Evolutionary conservation across 1,284 basidiomycete genomes (phyloP).

Genomic region (Cutaneotrichosporon curvatum): DNA sequence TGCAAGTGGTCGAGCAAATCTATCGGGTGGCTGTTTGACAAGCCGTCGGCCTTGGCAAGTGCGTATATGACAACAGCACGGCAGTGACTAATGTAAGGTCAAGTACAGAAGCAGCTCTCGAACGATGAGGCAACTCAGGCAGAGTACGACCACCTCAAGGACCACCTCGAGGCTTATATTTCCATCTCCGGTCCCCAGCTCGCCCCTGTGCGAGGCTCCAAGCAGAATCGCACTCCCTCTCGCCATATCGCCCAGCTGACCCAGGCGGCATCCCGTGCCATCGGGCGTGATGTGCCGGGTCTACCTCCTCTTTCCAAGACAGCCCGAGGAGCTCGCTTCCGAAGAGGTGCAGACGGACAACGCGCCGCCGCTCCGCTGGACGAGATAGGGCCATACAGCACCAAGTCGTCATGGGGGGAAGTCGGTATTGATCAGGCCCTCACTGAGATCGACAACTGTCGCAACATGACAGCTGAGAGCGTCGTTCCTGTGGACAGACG

Average conservation of each 20-base stretch:
- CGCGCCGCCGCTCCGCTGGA: constrained; percentile 25
- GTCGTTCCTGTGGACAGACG: constrained; percentile 68
- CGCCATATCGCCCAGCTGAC: constrained; percentile 41
- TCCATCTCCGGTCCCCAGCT: constrained; percentile 18
- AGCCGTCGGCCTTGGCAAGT: constrained; percentile 89
- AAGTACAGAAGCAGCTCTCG: constrained; percentile 79
- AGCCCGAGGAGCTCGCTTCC: constrained; percentile 3
- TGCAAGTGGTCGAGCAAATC: constrained; percentile 93
- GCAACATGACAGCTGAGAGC: constrained; percentile 56
- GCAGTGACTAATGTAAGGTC: constrained; percentile 53
- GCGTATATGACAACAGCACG: not conserved
- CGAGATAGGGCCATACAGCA: constrained; percentile 32
- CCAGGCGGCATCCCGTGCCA: constrained; percentile 37
- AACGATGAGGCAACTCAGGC: constrained; percentile 66
- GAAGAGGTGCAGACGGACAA: not conserved
- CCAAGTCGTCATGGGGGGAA: constrained; percentile 32
- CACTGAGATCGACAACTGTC: constrained; percentile 46
- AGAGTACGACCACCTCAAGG: constrained; percentile 86
- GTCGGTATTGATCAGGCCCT: constrained; percentile 18
- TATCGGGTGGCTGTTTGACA: constrained; percentile 87
- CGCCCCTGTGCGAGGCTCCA: constrained; percentile 6
- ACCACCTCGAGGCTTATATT: constrained; percentile 82
- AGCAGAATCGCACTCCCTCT: constrained; percentile 20
- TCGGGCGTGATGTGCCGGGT: constrained; percentile 31
- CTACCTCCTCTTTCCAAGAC: constrained; percentile 16